Conservation (phyloP, 192 early-diverging fungal genomes). For the Umbelopsis vinacea region DNA sequence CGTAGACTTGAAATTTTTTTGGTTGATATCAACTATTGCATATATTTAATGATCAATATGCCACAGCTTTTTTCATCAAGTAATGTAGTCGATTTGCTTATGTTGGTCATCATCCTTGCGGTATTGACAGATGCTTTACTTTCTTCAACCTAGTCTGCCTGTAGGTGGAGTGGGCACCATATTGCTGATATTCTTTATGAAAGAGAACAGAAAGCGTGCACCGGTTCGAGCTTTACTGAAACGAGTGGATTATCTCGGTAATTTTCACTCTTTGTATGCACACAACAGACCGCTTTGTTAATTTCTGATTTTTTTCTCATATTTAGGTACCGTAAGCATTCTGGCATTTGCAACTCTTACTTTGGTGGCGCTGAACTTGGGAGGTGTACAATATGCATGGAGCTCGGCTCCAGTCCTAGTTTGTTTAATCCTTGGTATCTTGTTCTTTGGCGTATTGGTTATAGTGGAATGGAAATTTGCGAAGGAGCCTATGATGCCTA, state of each 20-base stretch:
- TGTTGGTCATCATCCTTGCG: not conserved
- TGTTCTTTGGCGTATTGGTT: conserved; percentile 60
- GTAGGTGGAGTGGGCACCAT: conserved; percentile 46
- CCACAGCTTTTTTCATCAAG: conserved; percentile 56
- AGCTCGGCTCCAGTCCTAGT: conserved; percentile 54
- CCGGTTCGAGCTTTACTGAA: conserved; percentile 57
- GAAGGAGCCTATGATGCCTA: conserved; percentile 77
- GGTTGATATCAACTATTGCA: not conserved
- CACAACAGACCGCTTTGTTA: not conserved
- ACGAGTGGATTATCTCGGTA: conserved; percentile 18
- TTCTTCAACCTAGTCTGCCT: conserved; percentile 41
- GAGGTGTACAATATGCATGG: conserved; percentile 75
- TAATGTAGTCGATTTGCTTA: conserved; percentile 41
- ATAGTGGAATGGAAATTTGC: conserved; percentile 71
- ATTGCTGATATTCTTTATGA: conserved; percentile 64
- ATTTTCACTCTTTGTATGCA: conserved; percentile 28
- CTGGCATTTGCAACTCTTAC: conserved; percentile 63
- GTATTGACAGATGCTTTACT: not conserved
- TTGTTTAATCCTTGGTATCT: conserved; percentile 59
- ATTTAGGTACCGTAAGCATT: conserved; percentile 49
- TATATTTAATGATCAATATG: conserved; percentile 47
- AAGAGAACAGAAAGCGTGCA: conserved; percentile 48
- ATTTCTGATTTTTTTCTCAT: not conserved
- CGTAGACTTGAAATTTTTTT: not conserved
- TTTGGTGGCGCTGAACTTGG: conserved; percentile 75